Evolutionary conservation across 345 rosid genomes (phyloP).

Genomic region (Brassica carinata): DNA sequence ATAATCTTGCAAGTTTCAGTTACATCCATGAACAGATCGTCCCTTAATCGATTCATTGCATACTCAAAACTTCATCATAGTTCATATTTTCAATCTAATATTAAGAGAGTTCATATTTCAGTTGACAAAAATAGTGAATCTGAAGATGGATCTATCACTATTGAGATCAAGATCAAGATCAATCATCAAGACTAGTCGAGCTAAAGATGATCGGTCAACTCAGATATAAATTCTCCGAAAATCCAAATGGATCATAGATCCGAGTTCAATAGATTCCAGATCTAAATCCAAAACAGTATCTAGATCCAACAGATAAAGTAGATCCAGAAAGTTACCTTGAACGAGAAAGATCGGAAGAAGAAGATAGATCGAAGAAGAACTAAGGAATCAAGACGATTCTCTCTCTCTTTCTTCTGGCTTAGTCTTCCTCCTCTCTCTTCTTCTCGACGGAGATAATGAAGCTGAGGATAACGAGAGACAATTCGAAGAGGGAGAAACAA

Average conservation of each 20-base stretch:
- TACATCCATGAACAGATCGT: conserved; percentile 4
- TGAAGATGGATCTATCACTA: conserved; percentile 23
- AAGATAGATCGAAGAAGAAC: conserved; percentile 33
- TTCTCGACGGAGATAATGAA: conserved; percentile 37
- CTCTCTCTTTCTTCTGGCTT: neutral
- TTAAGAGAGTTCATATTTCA: conserved; percentile 1
- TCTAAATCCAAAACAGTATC: no score
- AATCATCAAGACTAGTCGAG: neutral
- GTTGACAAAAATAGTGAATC: conserved; percentile 2
- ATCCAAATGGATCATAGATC: neutral
- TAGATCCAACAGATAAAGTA: conserved; percentile 36
- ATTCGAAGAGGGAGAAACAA: conserved; percentile 31
- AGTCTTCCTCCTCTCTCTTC: neutral
- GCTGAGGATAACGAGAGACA: conserved; percentile 37
- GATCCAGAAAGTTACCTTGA: conserved; percentile 38
- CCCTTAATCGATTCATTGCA: neutral
- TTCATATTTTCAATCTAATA: neutral
- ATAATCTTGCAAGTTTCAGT: neutral
- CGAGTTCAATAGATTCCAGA: conserved; percentile 7
- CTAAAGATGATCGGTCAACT: conserved; percentile 24
- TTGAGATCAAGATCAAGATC: conserved; percentile 20
- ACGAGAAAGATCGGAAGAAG: conserved; percentile 31
- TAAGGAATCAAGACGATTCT: conserved; percentile 3
- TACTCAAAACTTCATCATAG: conserved; percentile 9
- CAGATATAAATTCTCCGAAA: no score